Evolutionary conservation across 1,284 basidiomycete genomes (phyloP), one percentile per base, ranked within the genome.

Genomic region (Tranzscheliella williamsii): DNA sequence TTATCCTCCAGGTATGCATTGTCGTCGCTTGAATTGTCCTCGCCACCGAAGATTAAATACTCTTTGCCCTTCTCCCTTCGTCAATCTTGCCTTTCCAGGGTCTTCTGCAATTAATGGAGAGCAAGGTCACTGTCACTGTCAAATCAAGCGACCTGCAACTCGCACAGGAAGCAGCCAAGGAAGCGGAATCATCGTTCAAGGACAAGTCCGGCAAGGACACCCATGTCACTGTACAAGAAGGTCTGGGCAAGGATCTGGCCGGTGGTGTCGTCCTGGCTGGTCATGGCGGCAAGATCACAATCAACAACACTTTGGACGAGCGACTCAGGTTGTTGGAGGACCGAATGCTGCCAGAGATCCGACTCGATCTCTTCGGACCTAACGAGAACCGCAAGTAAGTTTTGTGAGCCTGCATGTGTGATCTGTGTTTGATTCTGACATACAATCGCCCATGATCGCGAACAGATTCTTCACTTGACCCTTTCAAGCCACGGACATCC

Each of bases 191-290:
- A 64, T 80, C 82, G 22, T 95, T 88, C 77, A 84, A 82, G 48
- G 85, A 89, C 38, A 83, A 90, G 54, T 88, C 89, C 45, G 93
- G 91, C 17, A 82, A 84, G 46, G 81, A 84, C 31, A 80, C 88
- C 30, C 80, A 81, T 33, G 82, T 86, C 51, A 81, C 82, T 4
- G 85, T 93, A 2, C 82, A 88, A 41, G 85, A 83, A 18, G 82
- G 82, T 24, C 78, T 98, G 57, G 80, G 83, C 35, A 85, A 91
- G 70, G 87, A 91, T 47, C 54, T 54, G 30, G 51, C 64, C 24
- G 75, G 75, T 16, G 75, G 75, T 24, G 54, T 77, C 6, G 33
- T 62, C 15, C 53, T 76, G 17, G 41, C 70, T 26, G 68, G 68
- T 13, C 62, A 64, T 31, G 53, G 50, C n/a, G 73, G 68, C 29